A percentile compares a stretch with the other conserved stretches of the same genome.
These are phyloP conservation scores for Thuidium tamariscinum DNA, from an alignment of 225 moss, liverwort and hornwort species.

Conservation along the genomic window DNA sequence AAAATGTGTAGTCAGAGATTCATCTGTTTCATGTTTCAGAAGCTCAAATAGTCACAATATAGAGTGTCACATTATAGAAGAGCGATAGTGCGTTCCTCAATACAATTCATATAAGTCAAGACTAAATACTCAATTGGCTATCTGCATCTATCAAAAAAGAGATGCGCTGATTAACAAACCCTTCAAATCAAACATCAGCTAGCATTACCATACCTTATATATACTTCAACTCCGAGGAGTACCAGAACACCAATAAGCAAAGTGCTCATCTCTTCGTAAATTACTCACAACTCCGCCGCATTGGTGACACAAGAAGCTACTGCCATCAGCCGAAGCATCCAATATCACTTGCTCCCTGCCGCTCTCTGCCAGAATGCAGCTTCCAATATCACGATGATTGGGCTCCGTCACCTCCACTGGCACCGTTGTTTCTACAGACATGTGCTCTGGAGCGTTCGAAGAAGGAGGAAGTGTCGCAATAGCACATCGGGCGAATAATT, in stretches of 20 bases:
- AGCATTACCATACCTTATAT: background rate
- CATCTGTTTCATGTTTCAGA: background rate
- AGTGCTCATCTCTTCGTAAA: constrained; percentile 74
- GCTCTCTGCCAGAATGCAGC: constrained; percentile 84
- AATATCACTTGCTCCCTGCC: constrained; percentile 85
- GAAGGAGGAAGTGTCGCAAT: constrained; percentile 30
- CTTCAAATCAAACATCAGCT: background rate
- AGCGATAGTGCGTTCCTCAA: background rate
- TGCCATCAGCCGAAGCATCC: constrained; percentile 94
- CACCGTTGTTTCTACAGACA: constrained; percentile 6
- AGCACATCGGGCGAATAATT: constrained; percentile 79
- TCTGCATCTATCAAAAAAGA: constrained; percentile 25
- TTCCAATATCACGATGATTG: background rate
- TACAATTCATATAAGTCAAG: background rate
- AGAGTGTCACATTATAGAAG: background rate
- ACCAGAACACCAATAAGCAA: constrained; percentile 74
- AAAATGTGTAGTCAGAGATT: background rate
- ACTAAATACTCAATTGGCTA: background rate
- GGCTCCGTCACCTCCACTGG: constrained; percentile 16
- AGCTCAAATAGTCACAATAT: background rate
- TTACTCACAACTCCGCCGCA: constrained; percentile 95
- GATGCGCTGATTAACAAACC: background rate
- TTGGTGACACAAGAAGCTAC: constrained; percentile 72
- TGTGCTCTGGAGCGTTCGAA: constrained; percentile 3
- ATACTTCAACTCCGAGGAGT: background rate